Evolutionary conservation across 2,329 filamentous ascomycete species (phyloP).

Genomic region (Dothideomycetes sp.): DNA sequence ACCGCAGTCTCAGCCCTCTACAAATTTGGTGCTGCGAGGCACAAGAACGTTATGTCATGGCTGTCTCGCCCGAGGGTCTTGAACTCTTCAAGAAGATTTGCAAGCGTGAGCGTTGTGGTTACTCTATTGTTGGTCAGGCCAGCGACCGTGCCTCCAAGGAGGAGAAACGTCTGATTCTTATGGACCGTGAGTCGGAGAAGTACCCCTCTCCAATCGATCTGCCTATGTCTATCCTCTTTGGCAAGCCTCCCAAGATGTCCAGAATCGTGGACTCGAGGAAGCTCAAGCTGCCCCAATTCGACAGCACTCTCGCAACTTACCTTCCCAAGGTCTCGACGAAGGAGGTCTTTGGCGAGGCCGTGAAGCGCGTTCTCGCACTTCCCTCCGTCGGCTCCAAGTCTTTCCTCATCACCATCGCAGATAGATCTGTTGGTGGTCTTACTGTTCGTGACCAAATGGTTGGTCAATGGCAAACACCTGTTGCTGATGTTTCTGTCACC

Average conservation of each 20-base stretch:
- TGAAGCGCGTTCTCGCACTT: slow-evolving; percentile 70
- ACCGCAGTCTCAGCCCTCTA: slow-evolving; percentile 85
- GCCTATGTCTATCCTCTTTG: slow-evolving; percentile 81
- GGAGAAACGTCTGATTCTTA: slow-evolving; percentile 65
- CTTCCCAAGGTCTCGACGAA: slow-evolving; percentile 40
- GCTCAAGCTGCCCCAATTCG: slow-evolving; percentile 59
- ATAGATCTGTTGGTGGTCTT: slow-evolving; percentile 82
- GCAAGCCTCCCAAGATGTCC: slow-evolving; percentile 74
- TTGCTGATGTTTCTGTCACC: slow-evolving; percentile 89
- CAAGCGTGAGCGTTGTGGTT: slow-evolving; percentile 80
- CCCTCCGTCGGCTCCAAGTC: slow-evolving; percentile 94
- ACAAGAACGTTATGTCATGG: slow-evolving; percentile 90
- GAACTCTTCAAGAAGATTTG: slow-evolving; percentile 61
- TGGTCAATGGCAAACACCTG: slow-evolving; percentile 89
- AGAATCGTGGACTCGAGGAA: slow-evolving; percentile 63
- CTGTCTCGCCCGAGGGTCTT: slow-evolving; percentile 71
- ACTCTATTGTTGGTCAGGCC: slow-evolving; percentile 80
- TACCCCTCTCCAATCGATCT: slow-evolving; percentile 76
- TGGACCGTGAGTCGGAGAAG: slow-evolving; percentile 67
- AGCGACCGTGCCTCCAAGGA: slow-evolving; percentile 51
- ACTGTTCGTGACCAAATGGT: slow-evolving; percentile 91
- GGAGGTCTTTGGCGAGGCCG: slow-evolving; percentile 49
- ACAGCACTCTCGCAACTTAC: slow-evolving; percentile 62
- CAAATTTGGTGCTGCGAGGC: slow-evolving; percentile 98
- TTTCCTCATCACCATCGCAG: slow-evolving; percentile 94